Base-by-base conservation (phyloP, 768 basidiomycete species). In the Mycena amicta region DNA sequence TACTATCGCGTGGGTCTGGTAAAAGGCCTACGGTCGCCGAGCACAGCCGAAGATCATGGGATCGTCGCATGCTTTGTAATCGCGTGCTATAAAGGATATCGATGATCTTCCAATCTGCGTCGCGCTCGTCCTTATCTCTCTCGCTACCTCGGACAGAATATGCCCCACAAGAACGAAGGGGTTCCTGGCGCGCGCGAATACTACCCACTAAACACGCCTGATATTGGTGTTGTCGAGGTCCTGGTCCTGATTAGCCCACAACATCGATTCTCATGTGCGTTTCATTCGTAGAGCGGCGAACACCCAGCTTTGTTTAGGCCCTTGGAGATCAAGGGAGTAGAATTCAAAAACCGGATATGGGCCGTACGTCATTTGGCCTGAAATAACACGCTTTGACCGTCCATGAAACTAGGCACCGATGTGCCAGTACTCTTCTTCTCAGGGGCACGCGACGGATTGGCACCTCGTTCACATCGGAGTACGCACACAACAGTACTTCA, bases 401-500 rank as follows among this genome's bases (percentile, higher is more conserved):
- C n/a, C n/a, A n/a, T n/a, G n/a, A 40, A 51, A 13, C 4, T 60
- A 87, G 86, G 75, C 89, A 12, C 89, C 89, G 2, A 92, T 93
- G 91, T 93, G 92, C 70, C 86, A 88, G 71, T 94, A 93, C 73
- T 88, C 86, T 56, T 78, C 85, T 8, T 55, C 46, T 8, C 33
- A 86, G 52, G 92, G 92, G 0, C 85, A 89, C 65, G 84, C 86
- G 3, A 92, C 91, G 1, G 88, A 92, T 61, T 93, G 88, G 86
- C 93, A 94, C 69, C 71, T 93, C 3, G 89, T 92, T 18, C 90
- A 93, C 67, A 78, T 90, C 30, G 89, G 89, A 1, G 84, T 83
- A 60, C 18, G 18, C 33, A 3, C 47, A 28, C 20, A 30, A 23
- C 50, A 28, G 41, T 18, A 13, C n/a, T 37, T 8, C 15, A 31